These are phyloP conservation scores for Grammothele lineata DNA, from an alignment of 768 basidiomycete genomes.

Conservation along the genomic window DNA sequence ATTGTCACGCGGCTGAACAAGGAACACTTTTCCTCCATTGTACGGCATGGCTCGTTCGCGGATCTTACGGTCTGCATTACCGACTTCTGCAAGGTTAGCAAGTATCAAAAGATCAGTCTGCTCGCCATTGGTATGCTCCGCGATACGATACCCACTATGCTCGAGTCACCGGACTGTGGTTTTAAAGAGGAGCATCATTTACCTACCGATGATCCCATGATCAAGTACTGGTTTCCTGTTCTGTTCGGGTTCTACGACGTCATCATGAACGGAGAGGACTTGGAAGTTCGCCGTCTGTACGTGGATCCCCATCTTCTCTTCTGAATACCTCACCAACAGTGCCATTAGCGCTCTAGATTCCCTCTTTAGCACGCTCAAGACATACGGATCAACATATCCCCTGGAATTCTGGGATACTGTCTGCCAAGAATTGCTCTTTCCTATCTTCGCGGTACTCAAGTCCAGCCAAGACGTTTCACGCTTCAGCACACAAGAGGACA, in stretches of 20 bases:
- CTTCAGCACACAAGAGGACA: slow-evolving; percentile 95
- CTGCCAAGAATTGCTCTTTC: slow-evolving; percentile 94
- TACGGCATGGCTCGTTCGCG: slow-evolving; percentile 90
- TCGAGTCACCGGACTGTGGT: slow-evolving; percentile 70
- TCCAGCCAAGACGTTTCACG: slow-evolving; percentile 89
- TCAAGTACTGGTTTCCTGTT: slow-evolving; percentile 95
- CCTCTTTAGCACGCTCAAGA: slow-evolving; percentile 89
- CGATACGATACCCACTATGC: slow-evolving; percentile 89
- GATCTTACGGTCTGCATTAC: slow-evolving; percentile 97
- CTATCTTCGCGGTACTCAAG: slow-evolving; percentile 94
- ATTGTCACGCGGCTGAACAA: slow-evolving; percentile 89
- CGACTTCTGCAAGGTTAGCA: slow-evolving; percentile 99
- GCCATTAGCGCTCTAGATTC: slow-evolving; percentile 88
- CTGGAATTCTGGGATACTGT: slow-evolving; percentile 98
- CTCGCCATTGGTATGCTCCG: slow-evolving; percentile 96
- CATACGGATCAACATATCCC: slow-evolving; percentile 78
- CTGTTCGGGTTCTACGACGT: slow-evolving; percentile 99
- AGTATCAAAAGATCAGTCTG: slow-evolving; percentile 97
- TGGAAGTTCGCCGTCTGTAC: slow-evolving; percentile 94
- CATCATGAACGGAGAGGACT: slow-evolving; percentile 98
- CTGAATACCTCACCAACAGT: slow-evolving; percentile 1
- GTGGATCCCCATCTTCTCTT: slow-evolving; percentile 27
- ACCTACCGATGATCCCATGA: slow-evolving; percentile 75
- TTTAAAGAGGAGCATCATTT: slow-evolving; percentile 34
- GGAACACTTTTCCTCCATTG: slow-evolving; percentile 87